These are phyloP conservation scores for Rhynchosporium secalis DNA, from an alignment of 2,329 filamentous ascomycete genomes.

Conservation along the genomic window DNA sequence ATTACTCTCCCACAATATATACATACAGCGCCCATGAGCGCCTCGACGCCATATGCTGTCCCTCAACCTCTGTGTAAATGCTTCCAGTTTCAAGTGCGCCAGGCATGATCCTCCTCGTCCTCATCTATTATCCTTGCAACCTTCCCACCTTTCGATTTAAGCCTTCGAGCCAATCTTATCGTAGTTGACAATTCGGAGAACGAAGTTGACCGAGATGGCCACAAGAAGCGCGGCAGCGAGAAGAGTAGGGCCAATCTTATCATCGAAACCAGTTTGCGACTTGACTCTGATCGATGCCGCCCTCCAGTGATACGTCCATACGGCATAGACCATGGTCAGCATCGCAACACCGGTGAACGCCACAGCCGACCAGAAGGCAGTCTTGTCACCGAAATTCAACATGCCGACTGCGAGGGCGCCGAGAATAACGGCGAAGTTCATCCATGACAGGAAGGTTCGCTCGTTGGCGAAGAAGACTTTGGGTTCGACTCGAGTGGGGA, in stretches of 20 bases:
- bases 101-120: neutral
- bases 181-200: constrained; percentile 62
- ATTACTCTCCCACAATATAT: neutral
- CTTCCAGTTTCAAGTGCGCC: neutral
- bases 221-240: constrained; percentile 81
- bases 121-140: neutral
- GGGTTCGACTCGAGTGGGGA: constrained; percentile 95
- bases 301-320: constrained; percentile 96
- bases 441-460: constrained; percentile 97
- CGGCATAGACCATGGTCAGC: constrained; percentile 91
- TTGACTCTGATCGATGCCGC: constrained; percentile 88
- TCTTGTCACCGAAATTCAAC: constrained; percentile 94
- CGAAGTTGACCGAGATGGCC: constrained; percentile 95
- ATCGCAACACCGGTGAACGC: constrained; percentile 94
- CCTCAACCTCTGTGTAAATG: constrained; percentile 3
- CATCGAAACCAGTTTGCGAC: constrained; percentile 94
- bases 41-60: constrained; percentile 8
- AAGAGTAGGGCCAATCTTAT: constrained; percentile 90
- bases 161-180: constrained; percentile 17
- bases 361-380: constrained; percentile 90
- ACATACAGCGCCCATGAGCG: neutral
- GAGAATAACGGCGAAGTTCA: constrained; percentile 99
- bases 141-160: neutral
- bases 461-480: constrained; percentile 99
- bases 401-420: constrained; percentile 95